Evolutionary conservation across 768 basidiomycete genomes (phyloP), one percentile per base, ranked within the genome.

Genomic region (Mycena leptocephala): DNA sequence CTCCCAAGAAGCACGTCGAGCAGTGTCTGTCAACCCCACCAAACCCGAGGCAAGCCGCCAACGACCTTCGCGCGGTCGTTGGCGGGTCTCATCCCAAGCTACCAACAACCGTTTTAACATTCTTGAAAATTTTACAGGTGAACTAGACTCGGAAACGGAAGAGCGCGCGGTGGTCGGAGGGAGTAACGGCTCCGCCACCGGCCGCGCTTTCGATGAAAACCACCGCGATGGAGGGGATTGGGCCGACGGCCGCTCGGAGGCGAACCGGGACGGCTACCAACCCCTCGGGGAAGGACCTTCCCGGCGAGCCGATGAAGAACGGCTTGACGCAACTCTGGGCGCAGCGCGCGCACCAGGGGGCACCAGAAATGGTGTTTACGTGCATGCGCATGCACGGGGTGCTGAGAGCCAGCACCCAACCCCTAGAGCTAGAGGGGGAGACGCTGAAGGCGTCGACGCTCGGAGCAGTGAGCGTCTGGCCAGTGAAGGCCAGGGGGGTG

Each of bases 201-300:
- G 70, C 51, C 70, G 48, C 24, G 20, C 46, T 10, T 37, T 22
- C 51, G 48, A 55, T 16, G 70, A 72, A 22, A 14, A 55, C 48
- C 59, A 51, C 33, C 70, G 59, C 41, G 41, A n/a, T 24, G 70
- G 61, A 72, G 61, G 70, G 59, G 70, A 35, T 33, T 22, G 14
- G 48, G 62, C 70, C 3, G 62, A 55, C 2, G 28, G 39, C 24
- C 67, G 67, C 35, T 59, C 67, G 24, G 67, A 69, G 67, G 67
- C 28, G 26, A 59, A 48, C 37, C 55, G 55, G 68, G 68, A 58
- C 68, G 68, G 68, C 68, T 33, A 32, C 55, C 37, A 69, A 39
- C 56, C 68, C 68, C 26, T 4, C 10, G n/a, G 64, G 64, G 30
- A 46, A 43, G n/a, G 26, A 28, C 20, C 14, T 20, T 22, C 66